Percentiles rank a stretch among this genome's conserved stretches.
Conservation (phyloP, 1,284 basidiomycete genomes). For the Neolentinus lepideus region DNA sequence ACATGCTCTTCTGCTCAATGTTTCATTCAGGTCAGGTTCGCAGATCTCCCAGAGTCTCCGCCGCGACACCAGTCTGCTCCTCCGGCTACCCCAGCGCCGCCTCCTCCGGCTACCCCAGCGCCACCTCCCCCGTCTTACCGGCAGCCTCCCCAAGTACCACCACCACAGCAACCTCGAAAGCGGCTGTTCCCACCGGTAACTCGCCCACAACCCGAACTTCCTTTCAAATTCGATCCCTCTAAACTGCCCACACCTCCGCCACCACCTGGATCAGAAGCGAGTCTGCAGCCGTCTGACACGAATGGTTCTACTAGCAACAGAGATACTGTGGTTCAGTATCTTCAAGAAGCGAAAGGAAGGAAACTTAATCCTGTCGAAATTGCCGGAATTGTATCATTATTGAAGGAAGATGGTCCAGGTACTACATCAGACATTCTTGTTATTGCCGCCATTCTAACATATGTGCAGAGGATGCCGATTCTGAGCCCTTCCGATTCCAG, state of each 20-base stretch:
- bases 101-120: too few species aligned
- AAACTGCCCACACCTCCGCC: background rate
- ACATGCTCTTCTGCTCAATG: background rate
- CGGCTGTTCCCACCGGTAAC: slow-evolving; percentile 1
- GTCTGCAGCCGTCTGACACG: background rate
- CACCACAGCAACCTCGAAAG: too few species aligned
- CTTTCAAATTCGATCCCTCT: background rate
- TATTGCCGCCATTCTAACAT: background rate
- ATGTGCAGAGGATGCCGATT: slow-evolving; percentile 21
- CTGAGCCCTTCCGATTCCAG: slow-evolving; percentile 51
- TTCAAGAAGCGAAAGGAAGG: slow-evolving; percentile 14
- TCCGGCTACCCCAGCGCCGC: background rate
- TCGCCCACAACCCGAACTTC: background rate
- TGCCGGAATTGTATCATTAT: slow-evolving; percentile 46
- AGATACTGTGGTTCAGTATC: slow-evolving; percentile 13
- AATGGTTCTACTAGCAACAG: slow-evolving; percentile 3
- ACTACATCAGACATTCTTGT: background rate
- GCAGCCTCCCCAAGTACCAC: too few species aligned
- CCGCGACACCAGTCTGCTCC: slow-evolving; percentile 7
- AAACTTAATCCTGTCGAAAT: slow-evolving; percentile 35
- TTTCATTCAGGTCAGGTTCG: background rate
- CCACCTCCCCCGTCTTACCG: too few species aligned
- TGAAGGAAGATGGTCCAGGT: slow-evolving; percentile 37
- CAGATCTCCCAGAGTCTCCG: slow-evolving; percentile 6
- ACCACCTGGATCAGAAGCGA: background rate